Evolutionary conservation across 2,329 filamentous ascomycete species (phyloP).

Genomic region (Colletotrichum sidae): DNA sequence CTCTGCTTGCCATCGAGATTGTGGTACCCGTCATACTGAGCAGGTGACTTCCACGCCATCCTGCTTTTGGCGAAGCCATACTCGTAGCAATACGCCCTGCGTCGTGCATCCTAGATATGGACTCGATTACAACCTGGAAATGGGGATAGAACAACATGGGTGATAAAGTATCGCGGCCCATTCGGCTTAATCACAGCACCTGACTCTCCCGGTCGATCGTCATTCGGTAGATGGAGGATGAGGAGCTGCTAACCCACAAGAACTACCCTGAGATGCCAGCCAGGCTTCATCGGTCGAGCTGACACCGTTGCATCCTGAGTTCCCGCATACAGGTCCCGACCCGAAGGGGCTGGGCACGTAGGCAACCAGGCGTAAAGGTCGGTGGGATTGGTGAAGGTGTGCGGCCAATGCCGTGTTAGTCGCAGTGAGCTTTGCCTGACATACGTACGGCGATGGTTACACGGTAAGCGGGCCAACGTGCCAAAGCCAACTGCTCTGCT

Average conservation of each 20-base stretch:
- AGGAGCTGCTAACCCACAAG: not conserved
- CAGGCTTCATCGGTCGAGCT: slow-evolving; percentile 2
- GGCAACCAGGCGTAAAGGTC: too few species aligned
- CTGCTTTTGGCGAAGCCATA: not conserved
- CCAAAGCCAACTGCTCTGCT: too few species aligned
- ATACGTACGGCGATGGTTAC: too few species aligned
- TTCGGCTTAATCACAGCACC: slow-evolving; percentile 20
- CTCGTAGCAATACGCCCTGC: not conserved
- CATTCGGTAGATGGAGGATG: slow-evolving; percentile 19
- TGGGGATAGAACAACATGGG: slow-evolving; percentile 14
- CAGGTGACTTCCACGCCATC: too few species aligned
- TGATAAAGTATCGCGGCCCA: slow-evolving; percentile 22
- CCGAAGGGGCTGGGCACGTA: too few species aligned
- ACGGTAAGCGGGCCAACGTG: too few species aligned
- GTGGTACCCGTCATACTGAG: too few species aligned
- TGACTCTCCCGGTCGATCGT: slow-evolving; percentile 29
- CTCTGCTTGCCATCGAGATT: too few species aligned
- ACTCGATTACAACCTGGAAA: slow-evolving; percentile 10
- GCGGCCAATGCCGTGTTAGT: too few species aligned
- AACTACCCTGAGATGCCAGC: not conserved
- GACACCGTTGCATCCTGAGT: slow-evolving; percentile 18
- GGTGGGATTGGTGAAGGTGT: too few species aligned
- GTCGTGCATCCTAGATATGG: slow-evolving; percentile 1
- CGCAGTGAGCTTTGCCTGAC: too few species aligned
- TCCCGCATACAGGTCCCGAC: slow-evolving; percentile 4